Base-by-base conservation (phyloP, 2,329 filamentous ascomycete species). In the Diaporthe eres region DNA sequence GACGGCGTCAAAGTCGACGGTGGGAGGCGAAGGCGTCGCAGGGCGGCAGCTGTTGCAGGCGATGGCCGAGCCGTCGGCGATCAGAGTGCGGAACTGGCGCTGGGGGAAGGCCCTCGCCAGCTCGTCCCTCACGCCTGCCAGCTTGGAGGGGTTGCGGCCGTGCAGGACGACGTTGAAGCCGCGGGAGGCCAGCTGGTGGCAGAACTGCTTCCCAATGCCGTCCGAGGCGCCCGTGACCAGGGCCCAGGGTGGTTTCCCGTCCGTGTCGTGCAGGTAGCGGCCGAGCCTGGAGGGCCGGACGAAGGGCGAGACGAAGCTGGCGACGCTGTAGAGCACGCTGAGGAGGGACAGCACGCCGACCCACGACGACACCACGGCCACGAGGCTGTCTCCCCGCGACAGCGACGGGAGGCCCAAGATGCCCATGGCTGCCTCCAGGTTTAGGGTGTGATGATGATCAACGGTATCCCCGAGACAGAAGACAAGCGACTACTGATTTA, bases 161-260 rank as follows among this genome's bases (percentile, higher is more conserved):
- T 92, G 90, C 12, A 92, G 79, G 22, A 91, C 83, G 47, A 92
- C 84, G 78, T 90, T 89, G 85, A 91, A 91, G 63, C 89, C 88
- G 19, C 82, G 82, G 0, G 78, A 75, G 25, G 87, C 87, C n/a
- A 92, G 87, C 78, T 90, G 87, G 73, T 86, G 81, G 4, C 86
- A 85, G 75, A 91, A 87, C 0, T 82, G 86, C 39, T 83, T 82
- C 15, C 90, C 90, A 53, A 92, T 90, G 28, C 90, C 90, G 61
- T 89, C 88, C 19, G 85, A 88, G 25, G 88, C 85, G 44, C 90
- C 90, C 0, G 90, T 91, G 12, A 90, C 84, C 7, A 90, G 80
- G 2, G 86, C 87, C 85, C 87, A 90, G 3, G 80, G 67, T 1
- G 78, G 77, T n/a, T 78, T 74, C 12, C 78, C 78, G 15, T 78